Percentiles rank a stretch among this genome's conserved stretches.
These are phyloP conservation scores for Colletotrichum gigasporum DNA, from an alignment of 2,329 filamentous ascomycete species.

Conservation along the genomic window DNA sequence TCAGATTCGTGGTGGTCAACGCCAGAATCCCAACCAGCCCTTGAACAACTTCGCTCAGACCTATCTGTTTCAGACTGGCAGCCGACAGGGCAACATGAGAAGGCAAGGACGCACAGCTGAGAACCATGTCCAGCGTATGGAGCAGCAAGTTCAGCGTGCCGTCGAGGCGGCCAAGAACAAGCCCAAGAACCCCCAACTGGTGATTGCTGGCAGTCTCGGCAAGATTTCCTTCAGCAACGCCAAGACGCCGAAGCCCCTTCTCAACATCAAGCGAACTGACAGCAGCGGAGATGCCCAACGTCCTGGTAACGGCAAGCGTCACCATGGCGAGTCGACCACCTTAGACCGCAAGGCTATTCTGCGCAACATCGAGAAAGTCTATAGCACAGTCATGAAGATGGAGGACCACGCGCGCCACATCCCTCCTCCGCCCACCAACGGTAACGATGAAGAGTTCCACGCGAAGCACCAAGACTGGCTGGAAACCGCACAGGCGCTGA, in stretches of 20 bases:
- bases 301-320: slow-evolving; percentile 56
- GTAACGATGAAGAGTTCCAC: slow-evolving; percentile 73
- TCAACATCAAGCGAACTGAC: slow-evolving; percentile 93
- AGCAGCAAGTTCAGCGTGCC: slow-evolving; percentile 96
- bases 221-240: slow-evolving; percentile 99
- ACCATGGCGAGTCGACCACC: slow-evolving; percentile 48
- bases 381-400: slow-evolving; percentile 88
- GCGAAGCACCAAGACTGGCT: slow-evolving; percentile 84
- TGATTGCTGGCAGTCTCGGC: slow-evolving; percentile 94
- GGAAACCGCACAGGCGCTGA: slow-evolving; percentile 74
- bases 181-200: slow-evolving; percentile 96
- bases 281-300: slow-evolving; percentile 67
- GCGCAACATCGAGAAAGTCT: slow-evolving; percentile 88
- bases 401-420: slow-evolving; percentile 91
- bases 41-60: slow-evolving; percentile 97
- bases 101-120: slow-evolving; percentile 86
- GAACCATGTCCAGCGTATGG: slow-evolving; percentile 98
- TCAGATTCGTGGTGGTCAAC: slow-evolving; percentile 88
- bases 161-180: slow-evolving; percentile 97
- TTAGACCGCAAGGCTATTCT: slow-evolving; percentile 86
- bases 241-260: slow-evolving; percentile 92
- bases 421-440: slow-evolving; percentile 69
- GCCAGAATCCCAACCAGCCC: slow-evolving; percentile 91
- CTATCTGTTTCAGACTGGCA: slow-evolving; percentile 94
- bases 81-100: slow-evolving; percentile 77